Conservation (phyloP, 1,139 yeast genomes). For the Blastobotrys elegans region DNA sequence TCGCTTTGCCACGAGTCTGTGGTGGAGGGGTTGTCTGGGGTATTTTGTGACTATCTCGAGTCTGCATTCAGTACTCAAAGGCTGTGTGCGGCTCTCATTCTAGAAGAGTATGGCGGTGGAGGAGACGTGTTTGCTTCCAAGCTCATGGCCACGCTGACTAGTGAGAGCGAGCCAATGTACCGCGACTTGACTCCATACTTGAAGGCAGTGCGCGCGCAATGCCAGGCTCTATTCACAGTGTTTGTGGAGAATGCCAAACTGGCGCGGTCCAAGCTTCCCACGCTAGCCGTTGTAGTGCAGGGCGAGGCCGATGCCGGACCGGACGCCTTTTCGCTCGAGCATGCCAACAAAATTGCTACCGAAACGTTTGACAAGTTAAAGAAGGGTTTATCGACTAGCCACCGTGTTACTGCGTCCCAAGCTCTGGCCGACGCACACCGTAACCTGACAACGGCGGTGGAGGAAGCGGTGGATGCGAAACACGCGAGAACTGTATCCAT, state of each 20-base stretch:
- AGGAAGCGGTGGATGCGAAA: conserved; percentile 58
- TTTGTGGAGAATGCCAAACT: conserved; percentile 74
- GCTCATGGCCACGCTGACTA: conserved; percentile 41
- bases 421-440: conserved; percentile 76
- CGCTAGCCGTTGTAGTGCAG: conserved; percentile 81
- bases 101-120: conserved; percentile 65
- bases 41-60: conserved; percentile 40
- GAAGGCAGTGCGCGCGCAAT: conserved; percentile 80
- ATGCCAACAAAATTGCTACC: conserved; percentile 65
- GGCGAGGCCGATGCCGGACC: conserved; percentile 96
- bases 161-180: conserved; percentile 52
- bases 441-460: conserved; percentile 60
- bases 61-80: conserved; percentile 80
- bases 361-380: conserved; percentile 65
- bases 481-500: conserved; percentile 57
- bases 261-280: conserved; percentile 72
- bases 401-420: conserved; percentile 66
- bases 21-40: conserved; percentile 15
- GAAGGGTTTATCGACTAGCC: conserved; percentile 61
- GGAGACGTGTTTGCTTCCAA: conserved; percentile 26
- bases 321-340: conserved; percentile 77
- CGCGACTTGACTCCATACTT: conserved; percentile 85
- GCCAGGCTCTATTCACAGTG: conserved; percentile 73
- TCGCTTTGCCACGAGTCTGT: conserved; percentile 46
- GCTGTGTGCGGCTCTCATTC: conserved; percentile 58